phyloP scores from a whole-genome alignment of 805 yeast genomes.

The Ogataea degrootiae region DNA sequence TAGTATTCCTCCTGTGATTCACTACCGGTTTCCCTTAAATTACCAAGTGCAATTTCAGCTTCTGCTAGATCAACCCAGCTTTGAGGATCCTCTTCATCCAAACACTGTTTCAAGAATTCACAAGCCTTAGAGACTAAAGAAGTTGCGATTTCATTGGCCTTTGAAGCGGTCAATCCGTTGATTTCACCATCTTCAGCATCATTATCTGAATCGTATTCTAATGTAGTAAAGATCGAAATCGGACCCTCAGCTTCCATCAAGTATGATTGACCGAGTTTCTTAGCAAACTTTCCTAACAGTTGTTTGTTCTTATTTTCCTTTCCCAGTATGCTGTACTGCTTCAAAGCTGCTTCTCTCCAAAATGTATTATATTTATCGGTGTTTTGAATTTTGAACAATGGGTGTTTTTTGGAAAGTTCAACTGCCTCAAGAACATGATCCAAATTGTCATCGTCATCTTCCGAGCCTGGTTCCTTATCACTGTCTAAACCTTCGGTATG shows the following conservation, averaged over 20 bases:
- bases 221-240: conserved; percentile 46
- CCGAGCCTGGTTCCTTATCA: conserved; percentile 43
- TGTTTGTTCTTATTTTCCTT: conserved; percentile 14
- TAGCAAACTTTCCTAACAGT: conserved; percentile 30
- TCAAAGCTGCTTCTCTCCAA: conserved; percentile 46
- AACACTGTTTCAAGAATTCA: conserved; percentile 50
- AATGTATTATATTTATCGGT: conserved; percentile 42
- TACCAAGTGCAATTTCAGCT: conserved; percentile 75
- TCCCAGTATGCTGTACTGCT: conserved; percentile 29
- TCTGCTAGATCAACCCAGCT: conserved; percentile 85
- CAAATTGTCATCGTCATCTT: conserved; percentile 26
- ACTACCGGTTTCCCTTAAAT: conserved; percentile 60
- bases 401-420: conserved; percentile 46
- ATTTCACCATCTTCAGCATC: conserved; percentile 31
- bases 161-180: conserved; percentile 33
- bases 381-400: conserved; percentile 42
- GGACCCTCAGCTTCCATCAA: conserved; percentile 64
- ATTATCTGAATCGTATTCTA: conserved; percentile 53
- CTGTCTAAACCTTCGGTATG: conserved; percentile 57
- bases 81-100: conserved; percentile 70
- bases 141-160: conserved; percentile 48
- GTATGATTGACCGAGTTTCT: conserved; percentile 57
- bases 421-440: conserved; percentile 30
- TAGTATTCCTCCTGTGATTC: conserved; percentile 65
- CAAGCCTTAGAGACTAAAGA: conserved; percentile 50